Evolutionary conservation across 1,284 basidiomycete genomes (phyloP), one percentile per base, ranked within the genome.

Genomic region (Coniferiporia sulphurascens): DNA sequence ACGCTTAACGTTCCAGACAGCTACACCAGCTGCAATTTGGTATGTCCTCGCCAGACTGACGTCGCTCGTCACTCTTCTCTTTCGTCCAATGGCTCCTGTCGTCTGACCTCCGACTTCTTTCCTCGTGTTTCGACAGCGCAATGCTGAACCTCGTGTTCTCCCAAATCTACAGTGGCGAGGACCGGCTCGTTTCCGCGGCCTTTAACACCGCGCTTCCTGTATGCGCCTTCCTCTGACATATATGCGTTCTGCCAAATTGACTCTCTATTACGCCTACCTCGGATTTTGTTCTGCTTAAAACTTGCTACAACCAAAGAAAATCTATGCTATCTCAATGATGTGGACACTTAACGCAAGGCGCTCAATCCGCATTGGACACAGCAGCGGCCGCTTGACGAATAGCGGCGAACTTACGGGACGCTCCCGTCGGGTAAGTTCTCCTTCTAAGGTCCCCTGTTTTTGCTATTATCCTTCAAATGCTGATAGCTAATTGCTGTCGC

Each of bases 1-100:
- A n/a, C 69, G 69, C n/a, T 63, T 74, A 22, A 72, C 73, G 0
- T 73, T 72, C 59, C 69, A 72, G 57, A 71, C 71, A 15, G 70
- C 69, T 10, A 67, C 70, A 10, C 73, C 73, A 9, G 72, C 72
- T 36, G 68, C 73, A 5, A 15, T 74, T 12, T 73, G 71, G 72
- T 73, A 61, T 34, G 64, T 59, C 34, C 9, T 41, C 9, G 9
- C 7, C 15, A 41, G 9, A 10, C 15, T 41, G 38, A 12, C 15
- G 7, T 10, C 2, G 2, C 15, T 15, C 12, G 9, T 41, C 38
- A 10, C 41, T 53, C 12, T 4, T 10, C 21, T 49, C 56, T 62
- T 15, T 41, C 19, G 55, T n/a, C 58, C 15, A 41, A 27, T 27
- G 5, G 27, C 27, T 27, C 27, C 27, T 27, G 27, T 27, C 2